Percentiles rank a stretch among this genome's conserved stretches.
Conservation (phyloP, 2,329 filamentous ascomycete genomes). For the Penicillium janthinellum region DNA sequence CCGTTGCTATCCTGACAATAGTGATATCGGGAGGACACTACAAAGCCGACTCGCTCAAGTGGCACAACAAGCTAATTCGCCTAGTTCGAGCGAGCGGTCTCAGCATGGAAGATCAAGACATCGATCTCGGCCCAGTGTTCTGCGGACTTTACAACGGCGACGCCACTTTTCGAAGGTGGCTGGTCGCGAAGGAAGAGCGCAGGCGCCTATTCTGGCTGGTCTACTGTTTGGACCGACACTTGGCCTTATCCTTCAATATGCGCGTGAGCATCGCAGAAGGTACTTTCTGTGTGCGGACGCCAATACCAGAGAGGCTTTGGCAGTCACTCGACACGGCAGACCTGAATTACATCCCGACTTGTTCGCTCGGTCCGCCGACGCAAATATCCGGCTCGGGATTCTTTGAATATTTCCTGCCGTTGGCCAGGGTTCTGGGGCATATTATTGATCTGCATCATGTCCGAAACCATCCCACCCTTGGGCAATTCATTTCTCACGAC, state of each 20-base stretch:
- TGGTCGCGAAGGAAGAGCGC: slow-evolving; percentile 43
- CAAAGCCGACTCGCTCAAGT: slow-evolving; percentile 53
- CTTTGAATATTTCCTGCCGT: slow-evolving; percentile 55
- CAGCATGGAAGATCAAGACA: slow-evolving; percentile 43
- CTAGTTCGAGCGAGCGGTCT: slow-evolving; percentile 44
- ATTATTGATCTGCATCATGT: slow-evolving; percentile 53
- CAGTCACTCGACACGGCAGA: slow-evolving; percentile 41
- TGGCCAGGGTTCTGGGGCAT: slow-evolving; percentile 54
- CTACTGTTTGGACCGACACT: slow-evolving; percentile 52
- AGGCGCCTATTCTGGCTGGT: slow-evolving; percentile 54
- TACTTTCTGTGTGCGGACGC: slow-evolving; percentile 42
- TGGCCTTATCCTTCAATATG: slow-evolving; percentile 52
- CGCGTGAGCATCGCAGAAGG: slow-evolving; percentile 50
- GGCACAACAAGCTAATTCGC: slow-evolving; percentile 50
- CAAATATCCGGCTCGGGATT: slow-evolving; percentile 46
- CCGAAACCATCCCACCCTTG: slow-evolving; percentile 48
- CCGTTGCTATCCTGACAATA: slow-evolving; percentile 49
- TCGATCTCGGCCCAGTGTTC: slow-evolving; percentile 35
- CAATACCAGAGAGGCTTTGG: slow-evolving; percentile 48
- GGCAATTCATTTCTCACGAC: slow-evolving; percentile 38
- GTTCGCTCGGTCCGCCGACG: slow-evolving; percentile 41
- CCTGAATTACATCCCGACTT: slow-evolving; percentile 34
- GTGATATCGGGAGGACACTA: slow-evolving; percentile 53
- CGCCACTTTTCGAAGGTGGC: slow-evolving; percentile 22
- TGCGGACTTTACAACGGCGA: slow-evolving; percentile 42